Evolutionary conservation across 2,329 filamentous ascomycete genomes (phyloP).

Genomic region (Colletotrichum acutatum): DNA sequence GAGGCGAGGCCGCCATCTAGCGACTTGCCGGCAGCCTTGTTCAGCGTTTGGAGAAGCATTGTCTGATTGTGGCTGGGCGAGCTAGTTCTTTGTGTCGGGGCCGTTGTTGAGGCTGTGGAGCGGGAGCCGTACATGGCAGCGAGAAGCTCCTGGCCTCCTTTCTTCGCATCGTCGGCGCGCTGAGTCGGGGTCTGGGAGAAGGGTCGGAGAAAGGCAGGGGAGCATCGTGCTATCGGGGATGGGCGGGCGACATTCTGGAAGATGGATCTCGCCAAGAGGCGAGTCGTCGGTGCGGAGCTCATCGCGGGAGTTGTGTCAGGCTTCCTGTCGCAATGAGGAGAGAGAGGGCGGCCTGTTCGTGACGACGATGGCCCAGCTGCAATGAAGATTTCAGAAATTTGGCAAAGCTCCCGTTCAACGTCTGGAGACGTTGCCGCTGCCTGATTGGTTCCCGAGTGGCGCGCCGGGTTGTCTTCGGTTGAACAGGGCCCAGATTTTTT

Average conservation of each 20-base stretch:
- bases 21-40: constrained; percentile 41
- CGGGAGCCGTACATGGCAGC: constrained; percentile 35
- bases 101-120: neutral
- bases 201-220: constrained; percentile 42
- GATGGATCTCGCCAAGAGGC: constrained; percentile 54
- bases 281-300: constrained; percentile 55
- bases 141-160: constrained; percentile 34
- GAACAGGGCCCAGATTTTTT: constrained; percentile 37
- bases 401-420: constrained; percentile 21
- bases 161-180: constrained; percentile 39
- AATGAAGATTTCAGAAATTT: constrained; percentile 32
- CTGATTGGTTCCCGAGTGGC: constrained; percentile 5
- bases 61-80: constrained; percentile 46
- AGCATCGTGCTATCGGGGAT: constrained; percentile 35
- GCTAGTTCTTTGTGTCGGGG: no score
- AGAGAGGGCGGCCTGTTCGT: neutral
- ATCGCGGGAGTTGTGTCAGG: constrained; percentile 46
- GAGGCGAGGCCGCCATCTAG: neutral
- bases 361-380: constrained; percentile 1
- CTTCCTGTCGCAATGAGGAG: constrained; percentile 39
- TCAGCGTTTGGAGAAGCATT: constrained; percentile 52
- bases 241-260: constrained; percentile 41
- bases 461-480: constrained; percentile 28
- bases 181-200: constrained; percentile 51
- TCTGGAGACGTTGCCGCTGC: constrained; percentile 3